These are phyloP conservation scores for Neoboletus magnificus DNA, from an alignment of 768 basidiomycete species.

Conservation along the genomic window DNA sequence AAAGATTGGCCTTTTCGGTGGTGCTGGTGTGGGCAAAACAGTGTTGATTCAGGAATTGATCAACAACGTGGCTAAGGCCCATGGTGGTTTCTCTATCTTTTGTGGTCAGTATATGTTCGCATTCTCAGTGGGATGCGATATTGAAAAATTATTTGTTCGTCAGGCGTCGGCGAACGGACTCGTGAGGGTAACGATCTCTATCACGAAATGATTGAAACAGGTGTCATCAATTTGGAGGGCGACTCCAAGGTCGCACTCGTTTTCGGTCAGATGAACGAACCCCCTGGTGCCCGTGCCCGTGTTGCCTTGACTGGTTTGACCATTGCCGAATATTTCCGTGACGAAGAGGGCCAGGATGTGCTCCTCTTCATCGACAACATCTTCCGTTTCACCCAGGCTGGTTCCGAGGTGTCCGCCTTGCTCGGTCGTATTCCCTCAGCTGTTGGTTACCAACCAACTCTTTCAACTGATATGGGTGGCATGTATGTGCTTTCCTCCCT, in stretches of 20 bases:
- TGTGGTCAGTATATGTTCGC: conserved; percentile 55
- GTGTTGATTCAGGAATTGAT: conserved; percentile 99
- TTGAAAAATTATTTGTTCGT: conserved; percentile 9
- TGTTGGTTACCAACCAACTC: conserved; percentile 99
- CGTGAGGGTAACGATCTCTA: conserved; percentile 99
- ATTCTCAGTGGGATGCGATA: background rate
- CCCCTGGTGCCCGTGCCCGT: conserved; percentile 99
- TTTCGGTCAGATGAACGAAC: conserved; percentile 99
- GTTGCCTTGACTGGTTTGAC: conserved; percentile 98
- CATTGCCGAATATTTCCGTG: conserved; percentile 99
- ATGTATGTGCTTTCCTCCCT: conserved; percentile 59
- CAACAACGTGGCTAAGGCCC: conserved; percentile 99
- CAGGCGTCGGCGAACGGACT: conserved; percentile 99
- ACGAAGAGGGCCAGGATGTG: conserved; percentile 99
- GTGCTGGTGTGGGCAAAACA: conserved; percentile 99
- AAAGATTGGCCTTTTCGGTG: conserved; percentile 99
- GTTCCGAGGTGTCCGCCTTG: conserved; percentile 99
- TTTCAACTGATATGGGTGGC: conserved; percentile 99
- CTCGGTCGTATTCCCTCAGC: conserved; percentile 99
- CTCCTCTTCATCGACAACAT: conserved; percentile 99
- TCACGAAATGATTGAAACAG: conserved; percentile 99
- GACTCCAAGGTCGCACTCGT: conserved; percentile 99
- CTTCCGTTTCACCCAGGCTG: conserved; percentile 99
- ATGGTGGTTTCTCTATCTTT: conserved; percentile 99
- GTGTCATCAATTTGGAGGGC: conserved; percentile 99